A percentile compares a stretch with the other conserved stretches of the same genome.
Evolutionary conservation across 441 rosid species (phyloP).

Genomic region (Gossypium lobatum): DNA sequence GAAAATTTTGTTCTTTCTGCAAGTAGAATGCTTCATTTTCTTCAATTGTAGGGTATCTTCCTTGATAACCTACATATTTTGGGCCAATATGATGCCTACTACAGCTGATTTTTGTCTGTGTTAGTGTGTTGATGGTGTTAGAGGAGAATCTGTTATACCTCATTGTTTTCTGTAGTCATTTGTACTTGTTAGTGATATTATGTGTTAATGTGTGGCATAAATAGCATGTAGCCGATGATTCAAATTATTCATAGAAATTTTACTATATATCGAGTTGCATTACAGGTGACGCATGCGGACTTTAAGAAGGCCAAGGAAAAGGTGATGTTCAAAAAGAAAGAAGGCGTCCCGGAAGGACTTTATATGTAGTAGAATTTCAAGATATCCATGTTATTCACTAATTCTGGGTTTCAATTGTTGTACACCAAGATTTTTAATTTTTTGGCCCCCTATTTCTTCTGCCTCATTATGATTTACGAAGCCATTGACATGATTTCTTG

Average conservation of each 20-base stretch:
- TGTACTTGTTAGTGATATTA: background rate
- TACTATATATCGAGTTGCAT: background rate
- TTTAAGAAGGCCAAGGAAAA: conserved; percentile 42
- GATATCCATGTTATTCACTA: background rate
- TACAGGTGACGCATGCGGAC: conserved; percentile 59
- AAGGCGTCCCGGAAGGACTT: conserved; percentile 42
- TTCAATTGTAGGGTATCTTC: background rate
- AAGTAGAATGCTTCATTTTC: background rate
- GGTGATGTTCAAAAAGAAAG: conserved; percentile 14
- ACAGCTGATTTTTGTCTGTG: background rate
- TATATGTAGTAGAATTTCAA: conserved; percentile 40
- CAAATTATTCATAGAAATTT: background rate
- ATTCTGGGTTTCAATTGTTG: background rate
- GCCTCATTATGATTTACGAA: too few species aligned
- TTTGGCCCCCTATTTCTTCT: background rate
- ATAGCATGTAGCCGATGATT: background rate
- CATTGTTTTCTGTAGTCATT: background rate
- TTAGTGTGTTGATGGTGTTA: background rate
- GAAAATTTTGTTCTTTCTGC: background rate
- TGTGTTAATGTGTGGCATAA: background rate
- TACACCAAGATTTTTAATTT: background rate
- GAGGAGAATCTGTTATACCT: background rate
- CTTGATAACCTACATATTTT: background rate
- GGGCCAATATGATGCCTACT: background rate
- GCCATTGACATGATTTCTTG: too few species aligned